phyloP scores from a whole-genome alignment of 1,139 yeast genomes.

The Ogataea hybrid region DNA sequence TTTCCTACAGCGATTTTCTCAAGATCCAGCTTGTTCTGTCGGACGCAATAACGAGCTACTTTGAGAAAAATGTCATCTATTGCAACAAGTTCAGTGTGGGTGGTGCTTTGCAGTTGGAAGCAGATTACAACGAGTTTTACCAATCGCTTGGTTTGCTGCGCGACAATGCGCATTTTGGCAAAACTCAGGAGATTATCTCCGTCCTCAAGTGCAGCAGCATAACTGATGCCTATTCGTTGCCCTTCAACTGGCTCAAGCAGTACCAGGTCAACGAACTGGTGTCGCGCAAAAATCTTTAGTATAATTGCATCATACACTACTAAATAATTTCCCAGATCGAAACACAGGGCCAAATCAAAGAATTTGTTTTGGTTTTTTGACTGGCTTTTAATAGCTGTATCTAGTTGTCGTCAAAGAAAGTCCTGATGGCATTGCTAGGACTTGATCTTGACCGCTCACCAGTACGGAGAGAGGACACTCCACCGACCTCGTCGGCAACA shows the following conservation, averaged over 20 bases:
- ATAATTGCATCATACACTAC: too few species aligned
- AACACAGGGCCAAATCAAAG: neutral
- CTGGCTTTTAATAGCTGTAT: neutral
- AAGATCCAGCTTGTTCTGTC: slow-evolving; percentile 41
- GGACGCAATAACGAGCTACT: slow-evolving; percentile 41
- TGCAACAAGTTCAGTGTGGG: too few species aligned
- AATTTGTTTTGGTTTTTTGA: neutral
- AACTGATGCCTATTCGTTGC: neutral
- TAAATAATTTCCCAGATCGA: neutral
- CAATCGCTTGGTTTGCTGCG: slow-evolving; percentile 35
- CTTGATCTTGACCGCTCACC: too few species aligned
- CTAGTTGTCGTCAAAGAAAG: too few species aligned
- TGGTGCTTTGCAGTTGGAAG: slow-evolving; percentile 51
- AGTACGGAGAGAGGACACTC: too few species aligned
- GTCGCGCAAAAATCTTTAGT: slow-evolving; percentile 6
- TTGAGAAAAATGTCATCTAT: too few species aligned
- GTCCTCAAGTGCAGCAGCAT: slow-evolving; percentile 10
- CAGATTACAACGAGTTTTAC: slow-evolving; percentile 52
- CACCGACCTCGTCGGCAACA: too few species aligned
- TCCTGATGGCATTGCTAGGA: too few species aligned
- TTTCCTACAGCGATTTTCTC: slow-evolving; percentile 28
- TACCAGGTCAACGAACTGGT: slow-evolving; percentile 16
- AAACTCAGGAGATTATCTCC: slow-evolving; percentile 17
- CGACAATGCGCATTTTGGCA: slow-evolving; percentile 23
- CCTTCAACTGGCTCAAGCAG: slow-evolving; percentile 11